Percentiles rank a stretch among this genome's conserved stretches.
Conservation (phyloP, 129 eudicot genomes). For the Saussurea involucrata region DNA sequence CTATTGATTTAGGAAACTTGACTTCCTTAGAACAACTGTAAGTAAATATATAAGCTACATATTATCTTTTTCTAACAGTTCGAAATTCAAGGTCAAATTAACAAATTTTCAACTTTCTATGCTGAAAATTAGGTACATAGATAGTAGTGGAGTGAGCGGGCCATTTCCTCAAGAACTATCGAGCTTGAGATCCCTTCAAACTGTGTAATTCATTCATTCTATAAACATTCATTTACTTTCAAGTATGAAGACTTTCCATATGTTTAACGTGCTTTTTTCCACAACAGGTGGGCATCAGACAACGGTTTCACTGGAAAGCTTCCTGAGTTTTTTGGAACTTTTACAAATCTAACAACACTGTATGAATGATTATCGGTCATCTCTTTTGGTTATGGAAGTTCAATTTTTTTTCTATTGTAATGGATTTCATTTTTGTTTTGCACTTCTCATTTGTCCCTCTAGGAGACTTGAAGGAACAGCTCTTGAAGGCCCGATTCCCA, state of each 20-base stretch:
- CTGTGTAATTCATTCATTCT: conserved; percentile 37
- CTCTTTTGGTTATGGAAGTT: neutral
- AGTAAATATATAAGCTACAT: conserved; percentile 21
- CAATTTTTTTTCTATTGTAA: conserved; percentile 1
- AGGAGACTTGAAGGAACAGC: conserved; percentile 75
- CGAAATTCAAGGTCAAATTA: neutral
- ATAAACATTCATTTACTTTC: neutral
- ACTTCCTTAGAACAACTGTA: conserved; percentile 65
- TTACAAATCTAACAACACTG: conserved; percentile 53
- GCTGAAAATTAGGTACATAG: conserved; percentile 52
- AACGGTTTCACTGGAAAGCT: conserved; percentile 63
- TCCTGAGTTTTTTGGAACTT: conserved; percentile 60
- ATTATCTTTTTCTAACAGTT: neutral
- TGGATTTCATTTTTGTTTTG: neutral
- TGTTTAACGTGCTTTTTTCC: neutral
- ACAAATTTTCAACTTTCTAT: neutral
- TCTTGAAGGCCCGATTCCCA: conserved; percentile 77
- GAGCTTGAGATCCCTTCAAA: conserved; percentile 53
- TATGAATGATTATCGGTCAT: conserved; percentile 19
- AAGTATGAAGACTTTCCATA: neutral
- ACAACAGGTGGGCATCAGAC: conserved; percentile 72
- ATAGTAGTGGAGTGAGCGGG: conserved; percentile 75
- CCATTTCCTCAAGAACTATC: conserved; percentile 66
- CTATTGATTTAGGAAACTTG: conserved; percentile 51
- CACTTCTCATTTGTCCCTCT: neutral